These are phyloP conservation scores for Pleurotus sapidus DNA, from an alignment of 768 basidiomycete species.

Conservation along the genomic window DNA sequence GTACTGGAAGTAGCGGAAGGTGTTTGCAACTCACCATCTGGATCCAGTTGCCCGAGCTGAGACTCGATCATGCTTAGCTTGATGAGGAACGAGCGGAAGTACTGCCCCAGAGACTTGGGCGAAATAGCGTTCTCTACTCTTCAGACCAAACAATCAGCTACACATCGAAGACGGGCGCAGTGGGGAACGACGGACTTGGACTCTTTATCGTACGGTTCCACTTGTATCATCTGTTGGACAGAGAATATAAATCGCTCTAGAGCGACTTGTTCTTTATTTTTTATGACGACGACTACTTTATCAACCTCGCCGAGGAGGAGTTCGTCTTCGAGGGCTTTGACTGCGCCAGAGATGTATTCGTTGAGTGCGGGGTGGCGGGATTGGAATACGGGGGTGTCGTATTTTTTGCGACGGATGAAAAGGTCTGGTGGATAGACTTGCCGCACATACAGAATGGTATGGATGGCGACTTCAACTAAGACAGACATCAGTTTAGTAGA, in stretches of 20 bases:
- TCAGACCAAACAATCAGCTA: not conserved
- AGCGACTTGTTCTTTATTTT: conserved; percentile 72
- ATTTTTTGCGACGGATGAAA: conserved; percentile 86
- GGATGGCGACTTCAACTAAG: conserved; percentile 90
- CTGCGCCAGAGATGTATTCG: conserved; percentile 85
- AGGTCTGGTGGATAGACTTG: conserved; percentile 88
- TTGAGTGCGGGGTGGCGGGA: conserved; percentile 89
- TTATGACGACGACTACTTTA: conserved; percentile 82
- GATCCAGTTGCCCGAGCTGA: conserved; percentile 57
- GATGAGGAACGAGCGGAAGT: conserved; percentile 80
- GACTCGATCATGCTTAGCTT: conserved; percentile 79
- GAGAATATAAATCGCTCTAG: conserved; percentile 92
- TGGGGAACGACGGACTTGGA: conserved; percentile 42
- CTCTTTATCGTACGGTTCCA: conserved; percentile 69
- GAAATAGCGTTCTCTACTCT: conserved; percentile 77
- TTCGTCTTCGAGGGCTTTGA: conserved; percentile 81
- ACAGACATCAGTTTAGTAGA: not conserved
- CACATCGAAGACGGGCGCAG: not conserved
- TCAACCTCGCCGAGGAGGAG: conserved; percentile 68
- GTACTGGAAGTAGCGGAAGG: not conserved
- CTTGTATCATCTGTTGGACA: conserved; percentile 74
- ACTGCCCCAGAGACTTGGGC: conserved; percentile 58
- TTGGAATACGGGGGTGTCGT: conserved; percentile 88
- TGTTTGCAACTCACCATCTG: conserved; percentile 39
- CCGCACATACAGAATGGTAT: conserved; percentile 88